Base-by-base conservation (phyloP, 2,329 filamentous ascomycete genomes). In the Apiospora saccharicola region DNA sequence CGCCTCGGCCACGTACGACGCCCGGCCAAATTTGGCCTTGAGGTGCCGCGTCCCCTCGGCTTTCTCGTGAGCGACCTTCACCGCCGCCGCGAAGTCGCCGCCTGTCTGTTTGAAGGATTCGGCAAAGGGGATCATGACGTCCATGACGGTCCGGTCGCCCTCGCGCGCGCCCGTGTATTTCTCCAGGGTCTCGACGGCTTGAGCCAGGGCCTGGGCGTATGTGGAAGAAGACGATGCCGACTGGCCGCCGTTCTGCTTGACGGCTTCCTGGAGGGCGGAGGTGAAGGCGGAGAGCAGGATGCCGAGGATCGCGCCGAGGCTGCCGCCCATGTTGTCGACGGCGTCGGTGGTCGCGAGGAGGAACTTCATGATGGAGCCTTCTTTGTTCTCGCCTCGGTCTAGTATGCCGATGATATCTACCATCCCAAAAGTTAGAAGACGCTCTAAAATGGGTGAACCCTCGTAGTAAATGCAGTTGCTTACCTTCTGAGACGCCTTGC, bases 241-340 rank as follows among this genome's bases (percentile, higher is more conserved):
- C 0, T 72, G 24, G 14, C 46, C 51, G 24, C 30, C 19, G 26
- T 34, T 10, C 30, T 16, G 34, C 2, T 30, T 6, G 8, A 64
- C 57, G 19, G 7, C 34, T 12, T 68, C 41, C 37, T 74, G 74
- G 16, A 80, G 74, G 1, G 74, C 71, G 1, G 76, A 73, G 0
- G 74, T 72, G 26, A 77, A 77, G 8, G 77, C 77, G 1, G 75
- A 78, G 19, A 80, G 74, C 12, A 80, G 73, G 70, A 80, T 80
- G 13, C 78, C 79, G n/a, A 78, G 74, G 53, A 80, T 79, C 22
- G 79, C 82, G 10, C 81, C 82, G 0, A 82, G 79, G 1, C 80
- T 82, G 6, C 82, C 81, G 26, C 79, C 81, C 81, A 83, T 83
- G 71, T 78, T 78, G 70, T 83, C 82, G 7, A 83, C 80, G 19